A percentile compares a stretch with the other conserved stretches of the same genome.
Conservation (phyloP, 441 rosid species). For the Euphorbia corollata region DNA sequence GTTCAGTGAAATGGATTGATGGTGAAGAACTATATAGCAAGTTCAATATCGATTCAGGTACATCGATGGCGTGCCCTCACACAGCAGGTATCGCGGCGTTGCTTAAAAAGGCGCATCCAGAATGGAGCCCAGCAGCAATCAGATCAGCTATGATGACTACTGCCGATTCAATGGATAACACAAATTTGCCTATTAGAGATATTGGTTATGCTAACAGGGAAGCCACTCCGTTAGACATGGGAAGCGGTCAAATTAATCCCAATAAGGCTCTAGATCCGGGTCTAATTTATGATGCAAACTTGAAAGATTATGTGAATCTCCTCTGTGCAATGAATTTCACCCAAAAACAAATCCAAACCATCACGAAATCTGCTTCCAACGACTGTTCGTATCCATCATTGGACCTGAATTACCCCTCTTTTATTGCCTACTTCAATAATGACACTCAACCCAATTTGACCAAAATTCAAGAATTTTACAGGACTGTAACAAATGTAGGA, state of each 20-base stretch:
- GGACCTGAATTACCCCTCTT: constrained; percentile 23
- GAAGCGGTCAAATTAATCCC: constrained; percentile 22
- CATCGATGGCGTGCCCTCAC: constrained; percentile 91
- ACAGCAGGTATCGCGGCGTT: constrained; percentile 73
- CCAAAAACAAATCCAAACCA: constrained; percentile 13
- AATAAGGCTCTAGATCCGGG: constrained; percentile 23
- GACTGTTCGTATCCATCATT: constrained; percentile 33
- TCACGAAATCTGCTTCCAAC: constrained; percentile 34
- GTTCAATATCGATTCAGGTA: constrained; percentile 70
- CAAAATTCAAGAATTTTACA: constrained; percentile 7
- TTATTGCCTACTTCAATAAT: constrained; percentile 12
- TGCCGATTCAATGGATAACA: constrained; percentile 51
- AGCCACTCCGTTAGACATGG: constrained; percentile 46
- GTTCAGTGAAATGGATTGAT: constrained; percentile 36
- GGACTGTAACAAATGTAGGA: constrained; percentile 16
- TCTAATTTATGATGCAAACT: constrained; percentile 14
- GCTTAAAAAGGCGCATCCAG: constrained; percentile 55
- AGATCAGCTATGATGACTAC: constrained; percentile 78
- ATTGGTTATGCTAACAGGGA: constrained; percentile 38
- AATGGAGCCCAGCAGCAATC: constrained; percentile 71
- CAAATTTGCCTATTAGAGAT: constrained; percentile 45
- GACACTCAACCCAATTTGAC: constrained; percentile 4
- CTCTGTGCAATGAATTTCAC: constrained; percentile 17
- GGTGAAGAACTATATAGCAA: constrained; percentile 43
- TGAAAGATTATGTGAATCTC: constrained; percentile 15